phyloP scores from a whole-genome alignment of 192 early-diverging fungal species.

The Coemansia javaensis region DNA sequence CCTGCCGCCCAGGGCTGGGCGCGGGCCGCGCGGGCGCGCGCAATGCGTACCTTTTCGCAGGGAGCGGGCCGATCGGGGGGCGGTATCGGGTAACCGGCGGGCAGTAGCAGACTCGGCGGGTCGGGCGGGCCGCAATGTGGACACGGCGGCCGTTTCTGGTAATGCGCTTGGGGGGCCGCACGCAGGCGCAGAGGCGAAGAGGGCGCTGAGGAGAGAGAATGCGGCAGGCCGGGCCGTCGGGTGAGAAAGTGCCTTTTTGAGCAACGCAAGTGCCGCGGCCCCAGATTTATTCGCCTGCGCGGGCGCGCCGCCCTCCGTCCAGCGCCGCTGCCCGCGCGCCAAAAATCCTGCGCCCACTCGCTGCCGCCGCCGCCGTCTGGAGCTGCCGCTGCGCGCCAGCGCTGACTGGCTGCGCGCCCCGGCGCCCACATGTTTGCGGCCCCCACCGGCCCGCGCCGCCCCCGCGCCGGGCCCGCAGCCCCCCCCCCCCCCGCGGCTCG shows the following conservation, averaged over 20 bases:
- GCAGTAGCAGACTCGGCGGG: too few species aligned
- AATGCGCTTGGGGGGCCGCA: conserved; percentile 13
- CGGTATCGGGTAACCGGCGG: too few species aligned
- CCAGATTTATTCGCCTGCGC: conserved; percentile 37
- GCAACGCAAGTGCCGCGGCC: conserved; percentile 27
- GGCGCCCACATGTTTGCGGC: conserved; percentile 2
- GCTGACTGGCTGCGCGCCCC: conserved; percentile 11
- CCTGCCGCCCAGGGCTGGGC: too few species aligned
- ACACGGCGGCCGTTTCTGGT: conserved; percentile 14
- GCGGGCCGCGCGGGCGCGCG: too few species aligned
- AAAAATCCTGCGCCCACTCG: conserved; percentile 6
- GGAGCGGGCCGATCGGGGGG: too few species aligned
- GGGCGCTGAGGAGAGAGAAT: conserved; percentile 3
- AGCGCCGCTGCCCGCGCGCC: conserved; percentile 14
- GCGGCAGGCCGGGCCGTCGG: conserved; percentile 17
- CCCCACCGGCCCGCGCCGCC: not conserved
- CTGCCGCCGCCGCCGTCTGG: not conserved
- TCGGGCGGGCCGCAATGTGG: too few species aligned
- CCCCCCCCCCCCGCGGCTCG: conserved; percentile 5
- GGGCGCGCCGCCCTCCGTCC: conserved; percentile 1
- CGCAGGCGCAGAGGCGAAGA: not conserved
- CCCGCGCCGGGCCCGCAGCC: not conserved
- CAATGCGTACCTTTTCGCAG: too few species aligned
- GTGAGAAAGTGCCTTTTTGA: conserved; percentile 31
- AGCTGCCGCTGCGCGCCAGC: conserved; percentile 3